Base-by-base conservation (phyloP, 257 asterid species). In the Nicotiana knightiana region DNA sequence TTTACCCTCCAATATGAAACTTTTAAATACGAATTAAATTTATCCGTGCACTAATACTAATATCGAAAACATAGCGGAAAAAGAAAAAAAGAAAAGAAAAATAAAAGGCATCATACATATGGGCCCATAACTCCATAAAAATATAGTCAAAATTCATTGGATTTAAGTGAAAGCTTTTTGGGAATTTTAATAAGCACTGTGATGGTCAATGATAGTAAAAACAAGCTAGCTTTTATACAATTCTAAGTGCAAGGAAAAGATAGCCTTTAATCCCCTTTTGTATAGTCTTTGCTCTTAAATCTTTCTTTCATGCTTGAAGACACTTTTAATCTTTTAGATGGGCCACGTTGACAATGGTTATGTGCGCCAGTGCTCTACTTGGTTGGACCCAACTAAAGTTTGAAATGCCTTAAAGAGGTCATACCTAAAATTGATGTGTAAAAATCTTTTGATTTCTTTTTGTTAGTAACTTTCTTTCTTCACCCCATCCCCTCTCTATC, bases 171-270 rank as follows among this genome's bases (percentile, higher is more conserved):
- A 73, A 78, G 46, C 71, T 33, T 55, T 67, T 63, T 62, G n/a
- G 28, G 55, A 46, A 48, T 54, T 85, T 82, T 81, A 66, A 43
- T 76, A 82, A 58, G 81, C 68, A 93, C 91, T 92, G 94, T 92
- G 83, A 84, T 87, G 58, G 97, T 93, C 95, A 92, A 93, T 90
- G 88, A 77, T 84, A 84, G 87, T 87, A 63, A 83, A 85, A 88
- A 85, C 3, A 39, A 80, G 84, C 85, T 35, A 81, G 83, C 89
- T 85, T 84, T 83, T 83, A 86, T 83, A 89, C 88, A 87, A 86
- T 87, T 81, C 85, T 87, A 66, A 87, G 89, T 89, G 93, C 91
- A 77, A 67, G 59, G 83, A 88, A 87, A 92, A 83, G 91, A 82
- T 79, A 86, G 92, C 91, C 87, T 91, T 91, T 84, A 83, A 43